Percentiles rank a stretch among this genome's conserved stretches.
phyloP scores from a whole-genome alignment of 495 filamentous ascomycete genomes.

The Xylaria longipes region DNA sequence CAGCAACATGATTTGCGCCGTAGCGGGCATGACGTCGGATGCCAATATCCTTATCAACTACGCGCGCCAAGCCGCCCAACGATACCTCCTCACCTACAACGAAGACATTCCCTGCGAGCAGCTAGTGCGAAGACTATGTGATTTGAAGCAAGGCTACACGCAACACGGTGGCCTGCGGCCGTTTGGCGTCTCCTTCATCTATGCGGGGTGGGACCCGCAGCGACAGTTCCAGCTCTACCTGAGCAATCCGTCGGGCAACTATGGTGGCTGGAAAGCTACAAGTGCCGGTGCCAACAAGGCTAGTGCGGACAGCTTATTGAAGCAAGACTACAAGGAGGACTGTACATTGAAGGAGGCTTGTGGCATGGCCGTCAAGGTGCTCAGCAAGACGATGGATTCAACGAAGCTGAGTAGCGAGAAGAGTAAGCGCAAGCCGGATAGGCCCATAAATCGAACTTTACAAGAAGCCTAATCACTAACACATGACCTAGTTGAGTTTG shows the following conservation, averaged over 20 bases:
- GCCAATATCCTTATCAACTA: conserved; percentile 99
- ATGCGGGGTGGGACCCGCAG: conserved; percentile 94
- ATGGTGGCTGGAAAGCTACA: conserved; percentile 98
- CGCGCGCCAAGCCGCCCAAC: conserved; percentile 93
- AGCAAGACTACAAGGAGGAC: conserved; percentile 99
- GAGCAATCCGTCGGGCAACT: conserved; percentile 99
- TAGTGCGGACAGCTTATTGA: conserved; percentile 94
- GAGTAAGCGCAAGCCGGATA: conserved; percentile 61
- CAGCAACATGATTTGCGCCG: conserved; percentile 99
- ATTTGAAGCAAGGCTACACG: conserved; percentile 99
- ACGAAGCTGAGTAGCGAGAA: conserved; percentile 99
- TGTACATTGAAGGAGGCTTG: conserved; percentile 95
- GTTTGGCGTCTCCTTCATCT: conserved; percentile 99
- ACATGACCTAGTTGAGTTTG: conserved; percentile 82
- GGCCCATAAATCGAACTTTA: conserved; percentile 28
- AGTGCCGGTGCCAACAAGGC: conserved; percentile 98
- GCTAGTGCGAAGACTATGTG: conserved; percentile 94
- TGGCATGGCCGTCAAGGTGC: conserved; percentile 95
- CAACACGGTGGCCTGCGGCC: conserved; percentile 97
- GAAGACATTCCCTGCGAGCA: conserved; percentile 99
- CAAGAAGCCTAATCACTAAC: conserved; percentile 38
- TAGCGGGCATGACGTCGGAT: conserved; percentile 98
- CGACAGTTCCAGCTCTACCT: conserved; percentile 98
- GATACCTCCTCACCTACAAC: conserved; percentile 98
- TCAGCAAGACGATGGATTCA: conserved; percentile 99